Evolutionary conservation across 768 basidiomycete genomes (phyloP), one percentile per base, ranked within the genome.

Genomic region (Tulasnella sp.): DNA sequence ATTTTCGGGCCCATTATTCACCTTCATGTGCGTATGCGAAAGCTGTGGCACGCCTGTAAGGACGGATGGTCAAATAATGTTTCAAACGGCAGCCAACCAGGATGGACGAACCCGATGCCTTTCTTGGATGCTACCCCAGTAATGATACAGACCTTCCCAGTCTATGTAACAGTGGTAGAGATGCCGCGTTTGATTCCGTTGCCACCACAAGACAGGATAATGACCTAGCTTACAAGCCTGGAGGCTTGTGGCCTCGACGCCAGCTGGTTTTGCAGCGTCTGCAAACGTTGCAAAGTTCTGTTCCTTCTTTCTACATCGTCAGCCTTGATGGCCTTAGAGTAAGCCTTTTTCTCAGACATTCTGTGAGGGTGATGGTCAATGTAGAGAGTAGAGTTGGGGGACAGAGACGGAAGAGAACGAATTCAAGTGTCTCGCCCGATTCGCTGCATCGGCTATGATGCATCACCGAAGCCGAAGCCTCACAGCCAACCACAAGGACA

Each of bases 71-170:
- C 56, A 73, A 44, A 18, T n/a, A 21, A 31, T 19, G 40, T 58
- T 24, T 14, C 34, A 16, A 31, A 38, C 71, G 40, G 2, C 56
- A n/a, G 39, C 36, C 24, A 21, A 38, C 42, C 38, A 27, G 34
- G 34, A 34, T 40, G 3, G 79, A 81, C 90, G 82, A 85, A 96
- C 92, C 96, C 96, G 80, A 98, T 98, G 24, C 96, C 96, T 84
- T 92, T 92, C 82, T 93, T 83, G 27, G 94, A 96, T 40, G 93
- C 93, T 40, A 92, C 95, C 24, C 96, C 96, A 0, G 96, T 97
- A 82, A 97, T 89, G 78, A 97, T 88, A 82, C 92, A 94, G 36
- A 96, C 94, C 85, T 95, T 97, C 81, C 88, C 91, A 46, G 71
- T 16, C 56, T 77, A 62, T 27, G 39, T 27, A 27, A 62, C 21